Conservation (phyloP, 2,329 filamentous ascomycete species). For the Seiridium cupressi region DNA sequence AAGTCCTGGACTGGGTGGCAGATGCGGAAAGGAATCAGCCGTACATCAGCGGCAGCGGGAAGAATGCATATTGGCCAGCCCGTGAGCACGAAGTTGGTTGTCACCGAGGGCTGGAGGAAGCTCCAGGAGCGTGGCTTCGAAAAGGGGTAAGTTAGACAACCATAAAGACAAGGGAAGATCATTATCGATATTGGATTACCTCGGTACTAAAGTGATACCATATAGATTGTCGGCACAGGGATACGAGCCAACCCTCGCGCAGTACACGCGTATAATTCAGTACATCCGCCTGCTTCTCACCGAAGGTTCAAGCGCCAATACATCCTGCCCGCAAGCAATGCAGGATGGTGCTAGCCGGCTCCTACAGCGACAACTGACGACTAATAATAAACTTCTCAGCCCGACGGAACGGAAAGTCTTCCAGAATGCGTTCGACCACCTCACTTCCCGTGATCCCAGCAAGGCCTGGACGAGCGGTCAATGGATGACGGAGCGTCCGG, state of each 20-base stretch:
- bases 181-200: neutral
- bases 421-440: conserved; percentile 36
- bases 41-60: conserved; percentile 52
- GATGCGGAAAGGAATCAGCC: conserved; percentile 67
- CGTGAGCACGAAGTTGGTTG: conserved; percentile 54
- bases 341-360: conserved; percentile 43
- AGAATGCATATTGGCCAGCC: conserved; percentile 62
- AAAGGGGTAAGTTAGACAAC: conserved; percentile 38
- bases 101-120: conserved; percentile 64
- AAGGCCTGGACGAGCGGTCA: conserved; percentile 58
- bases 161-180: neutral
- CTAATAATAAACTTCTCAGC: conserved; percentile 11
- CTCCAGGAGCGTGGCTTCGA: conserved; percentile 58
- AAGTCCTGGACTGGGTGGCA: conserved; percentile 55
- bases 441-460: conserved; percentile 40
- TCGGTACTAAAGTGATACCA: neutral
- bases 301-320: conserved; percentile 22
- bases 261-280: conserved; percentile 56
- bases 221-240: conserved; percentile 54
- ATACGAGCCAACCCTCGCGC: conserved; percentile 51
- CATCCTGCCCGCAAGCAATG: conserved; percentile 52
- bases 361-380: conserved; percentile 25
- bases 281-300: conserved; percentile 41
- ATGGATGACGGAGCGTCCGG: conserved; percentile 62
- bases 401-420: conserved; percentile 27